These are phyloP conservation scores for Reticulomyxa filosa DNA, from an alignment of 78 protist genomes.

Conservation along the genomic window DNA sequence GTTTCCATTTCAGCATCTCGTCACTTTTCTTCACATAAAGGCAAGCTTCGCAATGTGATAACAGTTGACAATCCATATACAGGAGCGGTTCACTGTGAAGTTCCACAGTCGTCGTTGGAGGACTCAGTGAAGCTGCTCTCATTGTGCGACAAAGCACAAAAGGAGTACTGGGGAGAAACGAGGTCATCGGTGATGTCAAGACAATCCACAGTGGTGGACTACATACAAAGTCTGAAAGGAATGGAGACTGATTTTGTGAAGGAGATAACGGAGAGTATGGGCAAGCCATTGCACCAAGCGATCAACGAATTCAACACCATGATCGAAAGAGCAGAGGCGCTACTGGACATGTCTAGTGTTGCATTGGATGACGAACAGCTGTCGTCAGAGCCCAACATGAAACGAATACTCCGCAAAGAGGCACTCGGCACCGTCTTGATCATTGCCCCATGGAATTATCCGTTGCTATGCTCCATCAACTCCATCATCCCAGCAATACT, in stretches of 20 bases:
- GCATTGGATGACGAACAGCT: neutral
- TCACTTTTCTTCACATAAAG: too few species aligned
- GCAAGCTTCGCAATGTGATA: too few species aligned
- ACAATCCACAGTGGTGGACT: too few species aligned
- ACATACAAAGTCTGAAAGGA: neutral
- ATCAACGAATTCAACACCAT: neutral
- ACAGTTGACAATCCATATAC: neutral
- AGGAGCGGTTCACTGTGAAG: neutral
- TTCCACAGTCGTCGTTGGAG: too few species aligned
- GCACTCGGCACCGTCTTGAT: neutral
- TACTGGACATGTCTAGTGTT: neutral
- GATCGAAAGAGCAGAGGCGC: neutral
- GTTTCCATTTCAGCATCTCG: too few species aligned
- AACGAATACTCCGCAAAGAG: neutral
- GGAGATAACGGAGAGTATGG: neutral
- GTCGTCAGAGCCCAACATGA: neutral
- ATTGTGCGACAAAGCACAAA: too few species aligned
- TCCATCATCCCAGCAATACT: neutral
- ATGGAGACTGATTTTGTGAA: neutral
- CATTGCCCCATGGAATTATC: constrained; percentile 2
- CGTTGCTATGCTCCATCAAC: neutral
- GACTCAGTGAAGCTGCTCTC: too few species aligned
- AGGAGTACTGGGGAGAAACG: too few species aligned
- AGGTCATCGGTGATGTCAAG: too few species aligned
- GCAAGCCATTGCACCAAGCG: neutral